Percentiles rank a stretch among this genome's conserved stretches.
Conservation (phyloP, 2,329 filamentous ascomycete genomes). For the Alternaria sp. region DNA sequence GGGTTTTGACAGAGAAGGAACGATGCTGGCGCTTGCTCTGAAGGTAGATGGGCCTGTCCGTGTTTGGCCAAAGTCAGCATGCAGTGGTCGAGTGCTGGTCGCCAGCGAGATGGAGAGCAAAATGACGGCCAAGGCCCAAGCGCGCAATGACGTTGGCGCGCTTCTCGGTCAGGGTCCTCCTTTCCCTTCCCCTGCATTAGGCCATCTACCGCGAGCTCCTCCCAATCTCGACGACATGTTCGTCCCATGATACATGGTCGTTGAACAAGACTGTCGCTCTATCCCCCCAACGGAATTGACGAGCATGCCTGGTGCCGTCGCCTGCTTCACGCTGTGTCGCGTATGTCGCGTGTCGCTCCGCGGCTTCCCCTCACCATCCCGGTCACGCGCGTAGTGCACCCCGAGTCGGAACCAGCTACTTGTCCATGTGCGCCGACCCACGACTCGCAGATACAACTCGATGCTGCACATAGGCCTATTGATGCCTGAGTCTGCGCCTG, state of each 20-base stretch:
- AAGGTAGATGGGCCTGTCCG: neutral
- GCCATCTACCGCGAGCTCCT: neutral
- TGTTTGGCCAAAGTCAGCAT: conserved; percentile 6
- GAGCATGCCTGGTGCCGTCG: neutral
- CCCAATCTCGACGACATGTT: neutral
- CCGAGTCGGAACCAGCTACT: neutral
- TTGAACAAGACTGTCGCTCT: neutral
- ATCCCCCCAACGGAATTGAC: neutral
- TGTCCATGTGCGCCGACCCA: neutral
- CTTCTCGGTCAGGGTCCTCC: conserved; percentile 14
- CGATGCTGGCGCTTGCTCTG: neutral
- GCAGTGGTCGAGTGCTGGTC: conserved; percentile 7
- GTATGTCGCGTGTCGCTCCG: conserved; percentile 12
- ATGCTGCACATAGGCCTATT: neutral
- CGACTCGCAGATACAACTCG: neutral
- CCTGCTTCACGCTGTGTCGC: conserved; percentile 1
- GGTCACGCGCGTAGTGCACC: conserved; percentile 7
- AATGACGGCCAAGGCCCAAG: conserved; percentile 16
- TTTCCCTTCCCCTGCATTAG: conserved; percentile 13
- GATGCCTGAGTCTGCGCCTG: neutral
- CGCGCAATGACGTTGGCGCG: conserved; percentile 21
- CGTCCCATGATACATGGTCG: too few relatives aligned
- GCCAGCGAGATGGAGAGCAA: conserved; percentile 16
- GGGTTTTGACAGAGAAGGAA: neutral
- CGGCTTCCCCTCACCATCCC: conserved; percentile 16